phyloP scores from a whole-genome alignment of 768 basidiomycete species.

The Hypholoma fasciculare region DNA sequence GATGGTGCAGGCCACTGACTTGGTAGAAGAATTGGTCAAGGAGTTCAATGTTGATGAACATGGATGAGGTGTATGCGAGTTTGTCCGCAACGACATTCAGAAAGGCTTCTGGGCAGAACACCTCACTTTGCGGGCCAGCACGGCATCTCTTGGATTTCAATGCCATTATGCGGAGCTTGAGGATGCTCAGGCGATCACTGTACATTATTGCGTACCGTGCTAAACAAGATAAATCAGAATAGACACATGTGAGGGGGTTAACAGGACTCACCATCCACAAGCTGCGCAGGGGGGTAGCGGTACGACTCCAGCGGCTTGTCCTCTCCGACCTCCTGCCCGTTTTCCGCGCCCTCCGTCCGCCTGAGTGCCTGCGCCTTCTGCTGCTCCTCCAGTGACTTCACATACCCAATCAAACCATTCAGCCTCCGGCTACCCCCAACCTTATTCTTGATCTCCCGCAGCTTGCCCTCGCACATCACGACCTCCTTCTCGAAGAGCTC shows the following conservation, averaged over 20 bases:
- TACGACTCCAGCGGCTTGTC: conserved; percentile 68
- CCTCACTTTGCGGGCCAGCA: conserved; percentile 83
- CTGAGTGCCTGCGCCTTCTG: conserved; percentile 62
- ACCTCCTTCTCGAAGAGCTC: conserved; percentile 86
- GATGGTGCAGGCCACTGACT: conserved; percentile 41
- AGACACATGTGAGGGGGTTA: neutral
- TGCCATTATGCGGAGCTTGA: conserved; percentile 85
- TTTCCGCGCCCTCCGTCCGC: conserved; percentile 39
- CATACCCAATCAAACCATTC: conserved; percentile 75
- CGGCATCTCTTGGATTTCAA: conserved; percentile 89
- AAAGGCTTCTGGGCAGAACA: conserved; percentile 96
- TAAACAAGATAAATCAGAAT: conserved; percentile 30
- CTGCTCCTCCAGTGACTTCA: conserved; percentile 77
- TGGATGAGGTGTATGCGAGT: conserved; percentile 90
- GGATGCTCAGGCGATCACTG: conserved; percentile 73
- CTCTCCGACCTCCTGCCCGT: conserved; percentile 35
- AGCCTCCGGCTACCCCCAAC: conserved; percentile 87
- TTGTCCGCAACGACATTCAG: conserved; percentile 96
- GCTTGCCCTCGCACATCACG: conserved; percentile 78
- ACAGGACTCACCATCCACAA: conserved; percentile 77
- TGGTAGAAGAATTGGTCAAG: conserved; percentile 99
- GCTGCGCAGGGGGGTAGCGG: conserved; percentile 87
- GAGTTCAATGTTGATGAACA: conserved; percentile 99
- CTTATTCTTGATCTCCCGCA: conserved; percentile 83
- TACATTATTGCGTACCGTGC: conserved; percentile 93